Conservation (phyloP, 495 filamentous ascomycete species). For the Polyplosphaeria fusca region DNA sequence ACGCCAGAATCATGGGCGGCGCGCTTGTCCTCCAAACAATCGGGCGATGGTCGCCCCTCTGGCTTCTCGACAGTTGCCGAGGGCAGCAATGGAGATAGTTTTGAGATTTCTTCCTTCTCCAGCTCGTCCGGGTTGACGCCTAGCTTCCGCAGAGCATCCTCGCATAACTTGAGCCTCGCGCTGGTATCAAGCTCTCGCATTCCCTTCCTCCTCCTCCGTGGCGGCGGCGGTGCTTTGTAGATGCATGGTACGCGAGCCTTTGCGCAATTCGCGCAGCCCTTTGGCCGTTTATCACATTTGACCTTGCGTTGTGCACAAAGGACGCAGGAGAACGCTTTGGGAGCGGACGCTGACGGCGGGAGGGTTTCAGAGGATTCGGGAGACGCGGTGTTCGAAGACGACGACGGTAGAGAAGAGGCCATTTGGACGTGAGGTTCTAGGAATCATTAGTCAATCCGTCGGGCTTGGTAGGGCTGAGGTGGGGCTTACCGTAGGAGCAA, state of each 20-base stretch:
- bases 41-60: background rate
- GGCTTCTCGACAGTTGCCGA: background rate
- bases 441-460: no score
- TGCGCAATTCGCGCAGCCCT: conserved; percentile 23
- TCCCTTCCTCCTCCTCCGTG: conserved; percentile 21
- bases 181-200: conserved; percentile 19
- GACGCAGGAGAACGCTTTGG: conserved; percentile 32
- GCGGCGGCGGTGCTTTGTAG: conserved; percentile 28
- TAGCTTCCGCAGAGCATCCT: conserved; percentile 22
- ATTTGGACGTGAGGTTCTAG: no score
- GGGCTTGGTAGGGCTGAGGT: no score
- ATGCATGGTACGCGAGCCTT: conserved; percentile 28
- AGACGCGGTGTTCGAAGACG: background rate
- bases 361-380: background rate
- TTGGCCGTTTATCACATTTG: conserved; percentile 30
- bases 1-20: conserved; percentile 1
- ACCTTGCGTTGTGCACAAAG: conserved; percentile 31
- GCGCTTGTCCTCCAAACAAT: background rate
- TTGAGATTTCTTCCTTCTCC: conserved; percentile 2
- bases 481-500: no score
- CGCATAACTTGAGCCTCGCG: conserved; percentile 22
- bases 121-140: conserved; percentile 26
- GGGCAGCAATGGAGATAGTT: background rate
- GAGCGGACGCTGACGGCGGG: background rate
- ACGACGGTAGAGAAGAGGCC: no score